phyloP scores from a whole-genome alignment of 1,284 basidiomycete genomes.

The Leccinum subrobustum region DNA sequence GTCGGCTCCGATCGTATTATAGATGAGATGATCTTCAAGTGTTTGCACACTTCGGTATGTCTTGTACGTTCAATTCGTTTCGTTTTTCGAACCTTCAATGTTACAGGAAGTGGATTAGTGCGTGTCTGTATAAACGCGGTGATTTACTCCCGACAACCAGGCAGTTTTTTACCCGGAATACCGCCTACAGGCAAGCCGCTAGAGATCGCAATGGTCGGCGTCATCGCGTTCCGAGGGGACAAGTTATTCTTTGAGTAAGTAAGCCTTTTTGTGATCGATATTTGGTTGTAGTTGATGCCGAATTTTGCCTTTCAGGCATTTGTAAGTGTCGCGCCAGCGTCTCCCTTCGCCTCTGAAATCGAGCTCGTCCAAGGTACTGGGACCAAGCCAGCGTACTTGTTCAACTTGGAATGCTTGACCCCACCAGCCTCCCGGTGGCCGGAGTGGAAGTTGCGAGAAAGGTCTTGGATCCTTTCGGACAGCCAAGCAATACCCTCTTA shows the following conservation, averaged over 20 bases:
- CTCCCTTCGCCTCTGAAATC: background rate
- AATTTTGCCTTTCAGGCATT: slow-evolving; percentile 16
- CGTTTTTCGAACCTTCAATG: slow-evolving; percentile 5
- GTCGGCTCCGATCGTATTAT: slow-evolving; percentile 48
- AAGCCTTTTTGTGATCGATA: slow-evolving; percentile 17
- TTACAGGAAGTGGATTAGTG: slow-evolving; percentile 48
- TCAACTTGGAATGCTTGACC: slow-evolving; percentile 40
- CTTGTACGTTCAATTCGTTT: background rate
- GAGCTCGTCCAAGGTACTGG: slow-evolving; percentile 39
- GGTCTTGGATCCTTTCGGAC: slow-evolving; percentile 43
- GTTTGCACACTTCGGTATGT: slow-evolving; percentile 42
- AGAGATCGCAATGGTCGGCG: slow-evolving; percentile 48
- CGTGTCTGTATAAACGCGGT: slow-evolving; percentile 7
- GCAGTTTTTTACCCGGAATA: slow-evolving; percentile 43
- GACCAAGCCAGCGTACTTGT: slow-evolving; percentile 48
- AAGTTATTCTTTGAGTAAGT: slow-evolving; percentile 53
- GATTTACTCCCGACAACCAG: slow-evolving; percentile 2
- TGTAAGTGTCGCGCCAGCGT: slow-evolving; percentile 15
- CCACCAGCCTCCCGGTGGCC: slow-evolving; percentile 37
- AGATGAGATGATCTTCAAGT: slow-evolving; percentile 49
- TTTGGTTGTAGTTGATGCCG: background rate
- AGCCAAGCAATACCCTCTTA: slow-evolving; percentile 42
- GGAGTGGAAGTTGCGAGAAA: slow-evolving; percentile 41
- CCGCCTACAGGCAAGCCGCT: slow-evolving; percentile 46
- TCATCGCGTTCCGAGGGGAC: slow-evolving; percentile 52